These are phyloP conservation scores for Aspergillus sp. DNA, from an alignment of 2,329 filamentous ascomycete species.

Conservation along the genomic window DNA sequence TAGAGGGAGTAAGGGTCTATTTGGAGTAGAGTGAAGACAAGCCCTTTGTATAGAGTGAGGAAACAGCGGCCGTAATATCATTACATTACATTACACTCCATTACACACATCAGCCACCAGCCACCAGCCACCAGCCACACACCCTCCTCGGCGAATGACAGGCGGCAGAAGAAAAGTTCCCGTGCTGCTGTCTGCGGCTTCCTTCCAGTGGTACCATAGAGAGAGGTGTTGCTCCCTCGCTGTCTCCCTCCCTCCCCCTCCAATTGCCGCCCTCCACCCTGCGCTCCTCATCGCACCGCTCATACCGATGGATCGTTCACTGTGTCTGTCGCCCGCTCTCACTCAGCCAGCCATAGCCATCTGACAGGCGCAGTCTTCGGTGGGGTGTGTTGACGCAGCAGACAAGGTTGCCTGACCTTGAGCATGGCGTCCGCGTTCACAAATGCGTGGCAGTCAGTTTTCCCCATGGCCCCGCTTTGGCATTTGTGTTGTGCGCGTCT, in stretches of 20 bases:
- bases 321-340: slow-evolving; percentile 38
- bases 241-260: neutral
- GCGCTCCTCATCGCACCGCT: slow-evolving; percentile 2
- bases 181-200: slow-evolving; percentile 8
- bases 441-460: slow-evolving; percentile 45
- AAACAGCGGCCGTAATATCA: slow-evolving; percentile 1
- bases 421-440: slow-evolving; percentile 39
- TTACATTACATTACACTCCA: slow-evolving; percentile 1
- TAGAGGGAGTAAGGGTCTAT: slow-evolving; percentile 1
- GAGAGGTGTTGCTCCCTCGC: neutral
- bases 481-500: slow-evolving; percentile 11
- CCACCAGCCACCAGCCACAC: slow-evolving; percentile 4
- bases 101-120: no score
- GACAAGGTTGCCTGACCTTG: slow-evolving; percentile 10
- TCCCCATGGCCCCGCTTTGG: slow-evolving; percentile 2
- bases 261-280: neutral
- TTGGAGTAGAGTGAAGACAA: no score
- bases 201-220: neutral
- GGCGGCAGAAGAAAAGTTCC: slow-evolving; percentile 7
- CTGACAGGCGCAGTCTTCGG: slow-evolving; percentile 48
- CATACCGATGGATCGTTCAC: slow-evolving; percentile 47
- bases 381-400: slow-evolving; percentile 34
- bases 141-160: slow-evolving; percentile 1
- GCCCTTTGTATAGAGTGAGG: no score
- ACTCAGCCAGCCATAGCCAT: slow-evolving; percentile 47